phyloP scores from a whole-genome alignment of 1,284 basidiomycete genomes.

The Dichomitus squalens region DNA sequence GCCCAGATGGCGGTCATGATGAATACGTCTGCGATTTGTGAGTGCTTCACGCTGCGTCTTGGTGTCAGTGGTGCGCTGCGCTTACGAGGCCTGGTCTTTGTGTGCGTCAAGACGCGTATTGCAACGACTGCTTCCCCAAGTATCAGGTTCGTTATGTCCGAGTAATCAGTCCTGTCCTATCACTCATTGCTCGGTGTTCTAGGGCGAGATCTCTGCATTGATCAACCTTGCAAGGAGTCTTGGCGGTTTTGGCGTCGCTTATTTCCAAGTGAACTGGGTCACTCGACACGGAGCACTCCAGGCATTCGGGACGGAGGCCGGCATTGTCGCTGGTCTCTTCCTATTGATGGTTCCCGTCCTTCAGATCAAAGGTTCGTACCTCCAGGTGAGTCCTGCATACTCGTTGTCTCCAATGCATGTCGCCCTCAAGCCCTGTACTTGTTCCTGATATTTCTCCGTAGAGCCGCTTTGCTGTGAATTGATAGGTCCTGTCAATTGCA shows the following conservation, averaged over 20 bases:
- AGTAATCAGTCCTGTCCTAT: neutral
- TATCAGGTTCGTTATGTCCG: slow-evolving; percentile 36
- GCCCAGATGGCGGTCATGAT: slow-evolving; percentile 55
- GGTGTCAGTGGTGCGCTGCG: neutral
- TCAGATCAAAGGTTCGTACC: slow-evolving; percentile 45
- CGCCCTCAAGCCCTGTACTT: too few species aligned
- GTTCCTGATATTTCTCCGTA: too few species aligned
- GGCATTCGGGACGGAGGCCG: slow-evolving; percentile 54
- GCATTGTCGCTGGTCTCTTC: slow-evolving; percentile 53
- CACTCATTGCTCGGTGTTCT: neutral
- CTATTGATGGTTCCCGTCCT: slow-evolving; percentile 49
- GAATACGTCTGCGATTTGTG: slow-evolving; percentile 58
- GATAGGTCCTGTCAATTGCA: too few species aligned
- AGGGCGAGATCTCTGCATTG: slow-evolving; percentile 53
- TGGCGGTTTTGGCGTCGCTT: slow-evolving; percentile 55
- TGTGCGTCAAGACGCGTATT: slow-evolving; percentile 43
- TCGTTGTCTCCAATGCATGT: too few species aligned
- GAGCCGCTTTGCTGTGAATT: too few species aligned
- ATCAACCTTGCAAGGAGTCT: slow-evolving; percentile 53
- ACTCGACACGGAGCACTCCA: slow-evolving; percentile 46
- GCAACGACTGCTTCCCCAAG: slow-evolving; percentile 41
- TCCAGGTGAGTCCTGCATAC: slow-evolving; percentile 46
- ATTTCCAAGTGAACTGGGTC: slow-evolving; percentile 56
- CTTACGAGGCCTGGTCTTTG: neutral
- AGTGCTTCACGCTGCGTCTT: slow-evolving; percentile 23